Evolutionary conservation across 1,139 yeast species (phyloP).

Genomic region (Debaryomyces udenii): DNA sequence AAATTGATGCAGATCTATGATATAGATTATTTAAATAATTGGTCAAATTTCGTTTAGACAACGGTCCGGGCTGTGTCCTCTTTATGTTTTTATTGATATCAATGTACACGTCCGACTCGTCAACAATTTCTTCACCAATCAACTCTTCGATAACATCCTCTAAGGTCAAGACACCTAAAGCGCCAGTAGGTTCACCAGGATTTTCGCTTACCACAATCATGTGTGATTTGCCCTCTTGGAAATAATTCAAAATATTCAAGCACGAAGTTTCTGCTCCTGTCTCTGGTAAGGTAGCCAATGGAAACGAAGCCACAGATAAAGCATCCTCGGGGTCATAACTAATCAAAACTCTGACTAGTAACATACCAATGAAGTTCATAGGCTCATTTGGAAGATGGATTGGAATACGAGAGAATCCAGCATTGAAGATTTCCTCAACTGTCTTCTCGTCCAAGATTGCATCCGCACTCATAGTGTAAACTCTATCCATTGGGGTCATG

Average conservation of each 20-base stretch:
- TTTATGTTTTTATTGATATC: constrained; percentile 88
- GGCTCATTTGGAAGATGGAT: constrained; percentile 91
- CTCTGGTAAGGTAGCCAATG: constrained; percentile 94
- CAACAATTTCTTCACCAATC: constrained; percentile 97
- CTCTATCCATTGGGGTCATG: constrained; percentile 94
- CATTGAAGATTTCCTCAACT: constrained; percentile 87
- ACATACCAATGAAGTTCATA: constrained; percentile 90
- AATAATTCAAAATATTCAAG: constrained; percentile 87
- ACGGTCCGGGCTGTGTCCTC: constrained; percentile 83
- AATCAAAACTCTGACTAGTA: constrained; percentile 86
- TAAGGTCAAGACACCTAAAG: constrained; percentile 86
- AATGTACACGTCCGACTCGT: constrained; percentile 93
- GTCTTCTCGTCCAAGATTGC: constrained; percentile 79
- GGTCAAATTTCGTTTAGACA: constrained; percentile 71
- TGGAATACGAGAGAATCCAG: constrained; percentile 97
- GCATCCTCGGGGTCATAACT: constrained; percentile 98
- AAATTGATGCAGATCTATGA: constrained; percentile 36
- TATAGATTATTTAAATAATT: constrained; percentile 66
- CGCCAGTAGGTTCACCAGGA: constrained; percentile 89
- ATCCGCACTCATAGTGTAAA: constrained; percentile 86
- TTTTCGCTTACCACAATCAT: constrained; percentile 89
- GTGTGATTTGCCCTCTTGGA: constrained; percentile 97
- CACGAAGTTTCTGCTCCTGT: constrained; percentile 92
- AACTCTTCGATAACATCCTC: constrained; percentile 97
- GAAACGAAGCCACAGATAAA: constrained; percentile 88